phyloP scores from a whole-genome alignment of 2,329 filamentous ascomycete genomes.

The Ceratocystis harringtonii region DNA sequence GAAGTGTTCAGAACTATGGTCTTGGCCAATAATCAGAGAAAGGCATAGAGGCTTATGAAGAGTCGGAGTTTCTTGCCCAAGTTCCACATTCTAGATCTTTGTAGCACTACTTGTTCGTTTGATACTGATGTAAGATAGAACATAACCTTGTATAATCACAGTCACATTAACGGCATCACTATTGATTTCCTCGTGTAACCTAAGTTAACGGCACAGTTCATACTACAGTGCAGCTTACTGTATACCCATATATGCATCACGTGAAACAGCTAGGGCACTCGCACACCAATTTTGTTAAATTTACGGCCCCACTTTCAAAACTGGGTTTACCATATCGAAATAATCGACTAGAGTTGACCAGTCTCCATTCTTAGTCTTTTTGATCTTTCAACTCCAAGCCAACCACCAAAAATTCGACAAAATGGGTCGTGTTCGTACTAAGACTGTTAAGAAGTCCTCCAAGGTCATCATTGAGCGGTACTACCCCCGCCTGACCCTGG shows the following conservation, averaged over 20 bases:
- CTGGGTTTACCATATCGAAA: constrained; percentile 10
- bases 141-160: constrained; percentile 16
- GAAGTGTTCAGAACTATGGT: constrained; percentile 28
- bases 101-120: not conserved
- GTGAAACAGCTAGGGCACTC: constrained; percentile 9
- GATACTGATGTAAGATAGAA: constrained; percentile 16
- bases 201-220: not conserved
- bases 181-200: not conserved
- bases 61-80: not conserved
- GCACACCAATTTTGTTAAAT: constrained; percentile 7
- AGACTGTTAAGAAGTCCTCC: constrained; percentile 64
- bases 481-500: constrained; percentile 94
- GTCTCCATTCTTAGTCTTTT: not conserved
- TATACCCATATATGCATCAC: not conserved
- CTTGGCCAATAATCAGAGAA: constrained; percentile 20
- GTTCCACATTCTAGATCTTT: not conserved
- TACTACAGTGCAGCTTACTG: not conserved
- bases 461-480: constrained; percentile 99
- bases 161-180: not conserved
- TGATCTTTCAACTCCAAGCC: constrained; percentile 22
- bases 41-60: not conserved
- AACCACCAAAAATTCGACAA: constrained; percentile 37
- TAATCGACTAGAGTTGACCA: not conserved
- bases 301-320: not conserved
- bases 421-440: constrained; percentile 57